Base-by-base conservation (phyloP, 2,329 filamentous ascomycete genomes). In the Beauveria sp. region DNA sequence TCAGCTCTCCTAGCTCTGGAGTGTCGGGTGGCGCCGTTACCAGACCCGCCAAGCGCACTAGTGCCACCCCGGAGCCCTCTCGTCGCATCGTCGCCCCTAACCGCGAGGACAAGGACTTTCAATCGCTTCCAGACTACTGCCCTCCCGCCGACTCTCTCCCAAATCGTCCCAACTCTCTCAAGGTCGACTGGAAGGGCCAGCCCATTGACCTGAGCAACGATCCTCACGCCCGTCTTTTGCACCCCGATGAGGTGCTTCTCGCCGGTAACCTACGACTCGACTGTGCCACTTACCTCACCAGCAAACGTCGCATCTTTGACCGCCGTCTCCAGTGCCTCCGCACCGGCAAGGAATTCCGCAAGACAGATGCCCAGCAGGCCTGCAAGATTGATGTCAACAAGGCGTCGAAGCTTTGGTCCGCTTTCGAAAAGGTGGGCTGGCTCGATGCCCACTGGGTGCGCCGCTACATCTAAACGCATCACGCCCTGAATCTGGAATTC, bases 351-450 rank as follows among this genome's bases (percentile, higher is more conserved):
- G 89, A 92, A 69, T 97, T 96, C 73, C 87, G 91, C 72, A 96
- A 96, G 82, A 97, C 93, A 1, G 91, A 96, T 71, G 91, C 92
- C 5, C 93, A 97, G 73, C 90, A 96, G 72, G 91, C 91, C n/a
- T 96, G 91, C 82, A 96, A 96, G 79, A 96, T 97, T 65, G 93
- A 97, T 69, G 93, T 97, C 72, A 97, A 97, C 80, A 97, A 97
- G 79, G 91, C 92, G 3, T 96, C 91, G 66, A 93, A 93, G 73
- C 80, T 97, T 52, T 96, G 91, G 90, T 87, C 86, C 43, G 91
- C 91, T 6, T 97, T 91, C 70, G 90, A 96, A 55, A 88, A 86
- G 67, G 90, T 94, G 43, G 89, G 89, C 67, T 96, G 92, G 91
- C 85, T 96, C 64, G 80, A 89, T 5, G 70, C 77, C 18, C 66